Percentiles rank a stretch among this genome's conserved stretches.
These are phyloP conservation scores for Zostera marina DNA, from an alignment of 116 monocot genomes.

Conservation along the genomic window DNA sequence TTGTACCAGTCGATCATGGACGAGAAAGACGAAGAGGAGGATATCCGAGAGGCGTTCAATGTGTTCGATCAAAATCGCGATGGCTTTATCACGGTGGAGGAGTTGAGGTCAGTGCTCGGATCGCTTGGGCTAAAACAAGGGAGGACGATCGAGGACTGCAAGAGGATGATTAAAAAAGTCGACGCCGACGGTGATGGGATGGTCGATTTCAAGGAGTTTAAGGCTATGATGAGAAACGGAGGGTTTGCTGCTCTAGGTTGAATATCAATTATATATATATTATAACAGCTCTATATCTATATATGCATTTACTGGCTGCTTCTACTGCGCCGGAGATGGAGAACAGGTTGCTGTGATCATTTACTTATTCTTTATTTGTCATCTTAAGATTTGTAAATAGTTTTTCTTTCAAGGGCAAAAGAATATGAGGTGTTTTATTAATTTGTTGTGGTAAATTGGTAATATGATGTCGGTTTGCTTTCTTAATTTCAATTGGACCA, in stretches of 20 bases:
- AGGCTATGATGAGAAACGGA: constrained; percentile 72
- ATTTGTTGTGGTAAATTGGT: too few relatives aligned
- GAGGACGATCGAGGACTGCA: constrained; percentile 46
- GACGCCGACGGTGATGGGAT: constrained; percentile 74
- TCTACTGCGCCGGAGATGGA: neutral
- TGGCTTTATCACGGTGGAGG: constrained; percentile 79
- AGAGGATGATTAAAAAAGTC: constrained; percentile 63
- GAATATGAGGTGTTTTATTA: too few relatives aligned
- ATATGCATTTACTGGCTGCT: neutral
- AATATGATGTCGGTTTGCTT: too few relatives aligned
- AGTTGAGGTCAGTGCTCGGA: constrained; percentile 50
- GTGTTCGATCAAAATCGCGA: constrained; percentile 86
- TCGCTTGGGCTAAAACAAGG: constrained; percentile 77
- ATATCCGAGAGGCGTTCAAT: constrained; percentile 70
- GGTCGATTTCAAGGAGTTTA: constrained; percentile 72
- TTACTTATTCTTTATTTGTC: too few relatives aligned
- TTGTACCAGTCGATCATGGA: constrained; percentile 57
- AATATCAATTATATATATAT: neutral
- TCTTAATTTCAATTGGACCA: too few relatives aligned
- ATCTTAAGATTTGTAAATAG: too few relatives aligned
- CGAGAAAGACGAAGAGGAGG: constrained; percentile 37
- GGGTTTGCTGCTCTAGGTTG: constrained; percentile 36
- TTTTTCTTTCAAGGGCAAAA: too few relatives aligned
- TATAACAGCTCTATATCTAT: too few relatives aligned
- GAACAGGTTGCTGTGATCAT: too few relatives aligned